Conservation (phyloP, 345 rosid species). For the Dovyalis caffra region DNA sequence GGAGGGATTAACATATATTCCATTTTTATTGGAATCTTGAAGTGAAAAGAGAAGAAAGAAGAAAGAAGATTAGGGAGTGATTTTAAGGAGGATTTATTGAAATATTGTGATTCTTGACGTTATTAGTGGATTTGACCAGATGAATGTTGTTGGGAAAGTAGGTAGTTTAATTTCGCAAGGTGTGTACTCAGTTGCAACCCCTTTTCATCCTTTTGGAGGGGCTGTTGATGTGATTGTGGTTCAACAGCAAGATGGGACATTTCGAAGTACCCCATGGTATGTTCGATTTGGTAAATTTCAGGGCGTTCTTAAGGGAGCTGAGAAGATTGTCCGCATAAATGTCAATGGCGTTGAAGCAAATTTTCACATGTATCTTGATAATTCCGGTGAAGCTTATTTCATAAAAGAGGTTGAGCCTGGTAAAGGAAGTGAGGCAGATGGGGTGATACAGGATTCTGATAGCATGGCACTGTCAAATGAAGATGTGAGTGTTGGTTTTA, state of each 20-base stretch:
- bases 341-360: conserved; percentile 76
- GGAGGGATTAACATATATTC: conserved; percentile 1
- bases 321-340: conserved; percentile 70
- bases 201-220: conserved; percentile 96
- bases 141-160: conserved; percentile 88
- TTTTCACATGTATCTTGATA: conserved; percentile 90
- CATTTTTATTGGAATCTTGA: conserved; percentile 15
- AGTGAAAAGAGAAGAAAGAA: conserved; percentile 9
- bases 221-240: conserved; percentile 93
- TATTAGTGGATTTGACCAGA: conserved; percentile 33
- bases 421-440: conserved; percentile 28
- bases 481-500: conserved; percentile 17
- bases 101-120: conserved; percentile 10
- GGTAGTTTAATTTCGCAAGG: conserved; percentile 86
- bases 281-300: conserved; percentile 94
- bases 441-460: conserved; percentile 22
- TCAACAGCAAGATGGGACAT: conserved; percentile 80
- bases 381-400: conserved; percentile 93
- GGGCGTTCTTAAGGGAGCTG: conserved; percentile 86
- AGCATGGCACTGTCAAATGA: conserved; percentile 14
- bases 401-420: conserved; percentile 62
- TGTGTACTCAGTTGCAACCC: conserved; percentile 86
- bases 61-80: conserved; percentile 6
- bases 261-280: conserved; percentile 87
- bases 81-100: conserved; percentile 3